Conservation (phyloP, 352 stramenopile genomes). For the Phytophthora aleatoria region DNA sequence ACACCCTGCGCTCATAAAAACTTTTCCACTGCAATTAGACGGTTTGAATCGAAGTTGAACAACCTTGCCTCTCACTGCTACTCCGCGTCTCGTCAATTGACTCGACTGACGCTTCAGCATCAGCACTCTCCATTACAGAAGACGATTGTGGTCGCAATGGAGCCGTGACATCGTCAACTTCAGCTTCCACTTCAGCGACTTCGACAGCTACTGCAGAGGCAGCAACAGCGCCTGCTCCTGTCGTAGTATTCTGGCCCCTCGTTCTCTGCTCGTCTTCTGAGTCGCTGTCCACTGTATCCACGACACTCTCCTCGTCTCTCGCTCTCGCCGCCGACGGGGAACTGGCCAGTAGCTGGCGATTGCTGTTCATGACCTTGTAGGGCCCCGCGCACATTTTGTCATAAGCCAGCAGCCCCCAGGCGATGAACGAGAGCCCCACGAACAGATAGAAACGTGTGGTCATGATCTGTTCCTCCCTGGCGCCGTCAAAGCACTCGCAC, state of each 20-base stretch:
- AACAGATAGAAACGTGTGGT: constrained; percentile 78
- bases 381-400: constrained; percentile 76
- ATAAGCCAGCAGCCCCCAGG: constrained; percentile 66
- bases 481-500: constrained; percentile 73
- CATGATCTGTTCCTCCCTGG: constrained; percentile 62
- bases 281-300: constrained; percentile 36
- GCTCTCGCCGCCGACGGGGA: constrained; percentile 49
- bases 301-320: constrained; percentile 26
- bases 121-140: constrained; percentile 6
- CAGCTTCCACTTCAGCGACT: constrained; percentile 12
- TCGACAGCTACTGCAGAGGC: constrained; percentile 17
- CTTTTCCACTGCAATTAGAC: constrained; percentile 15
- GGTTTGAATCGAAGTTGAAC: constrained; percentile 28
- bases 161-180: constrained; percentile 10
- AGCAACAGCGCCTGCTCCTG: neutral
- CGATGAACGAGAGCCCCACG: constrained; percentile 59
- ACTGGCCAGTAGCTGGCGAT: constrained; percentile 62
- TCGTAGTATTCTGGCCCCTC: neutral
- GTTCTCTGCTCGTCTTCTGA: constrained; percentile 39
- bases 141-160: constrained; percentile 16
- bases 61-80: neutral
- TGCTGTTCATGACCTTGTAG: constrained; percentile 86
- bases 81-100: constrained; percentile 1
- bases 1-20: neutral
- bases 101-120: constrained; percentile 9